These are phyloP conservation scores for Chalaropsis ovoidea DNA, from an alignment of 2,329 filamentous ascomycete genomes.

Conservation along the genomic window DNA sequence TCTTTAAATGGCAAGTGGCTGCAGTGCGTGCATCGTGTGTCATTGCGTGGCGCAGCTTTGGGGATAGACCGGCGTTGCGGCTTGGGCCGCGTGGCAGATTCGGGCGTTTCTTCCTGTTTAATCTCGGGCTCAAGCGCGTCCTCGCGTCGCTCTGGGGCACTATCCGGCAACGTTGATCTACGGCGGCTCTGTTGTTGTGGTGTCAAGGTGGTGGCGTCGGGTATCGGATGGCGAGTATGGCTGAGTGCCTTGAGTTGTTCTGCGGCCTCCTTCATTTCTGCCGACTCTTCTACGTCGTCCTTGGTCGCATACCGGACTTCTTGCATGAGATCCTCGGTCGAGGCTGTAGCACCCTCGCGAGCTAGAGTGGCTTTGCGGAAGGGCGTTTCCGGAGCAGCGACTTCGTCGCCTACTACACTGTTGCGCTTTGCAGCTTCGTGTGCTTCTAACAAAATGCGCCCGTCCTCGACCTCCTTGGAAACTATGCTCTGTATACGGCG, in stretches of 20 bases:
- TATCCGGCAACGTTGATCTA: conserved; percentile 34
- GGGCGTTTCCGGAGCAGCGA: conserved; percentile 15
- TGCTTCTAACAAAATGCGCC: conserved; percentile 46
- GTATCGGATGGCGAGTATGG: conserved; percentile 43
- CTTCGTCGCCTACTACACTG: conserved; percentile 19
- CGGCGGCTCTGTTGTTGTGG: conserved; percentile 22
- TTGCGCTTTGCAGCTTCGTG: conserved; percentile 35
- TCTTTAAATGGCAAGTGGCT: conserved; percentile 58
- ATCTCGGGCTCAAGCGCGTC: conserved; percentile 35
- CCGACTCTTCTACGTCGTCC: conserved; percentile 48
- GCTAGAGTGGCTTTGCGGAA: conserved; percentile 12
- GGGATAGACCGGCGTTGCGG: conserved; percentile 40
- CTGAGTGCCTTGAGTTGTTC: conserved; percentile 57
- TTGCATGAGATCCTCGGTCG: conserved; percentile 19
- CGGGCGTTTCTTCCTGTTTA: conserved; percentile 29
- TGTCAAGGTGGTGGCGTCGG: conserved; percentile 37
- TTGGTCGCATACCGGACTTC: conserved; percentile 23
- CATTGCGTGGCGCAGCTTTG: conserved; percentile 44
- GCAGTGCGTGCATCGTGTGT: conserved; percentile 52
- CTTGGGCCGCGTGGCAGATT: conserved; percentile 32
- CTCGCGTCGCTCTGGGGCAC: conserved; percentile 31
- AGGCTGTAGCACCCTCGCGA: conserved; percentile 13
- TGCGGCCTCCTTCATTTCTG: conserved; percentile 58
- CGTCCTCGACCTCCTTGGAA: conserved; percentile 47
- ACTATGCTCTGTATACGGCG: conserved; percentile 31